phyloP scores from a whole-genome alignment of 768 basidiomycete genomes.

The Leccinum sublutescens region DNA sequence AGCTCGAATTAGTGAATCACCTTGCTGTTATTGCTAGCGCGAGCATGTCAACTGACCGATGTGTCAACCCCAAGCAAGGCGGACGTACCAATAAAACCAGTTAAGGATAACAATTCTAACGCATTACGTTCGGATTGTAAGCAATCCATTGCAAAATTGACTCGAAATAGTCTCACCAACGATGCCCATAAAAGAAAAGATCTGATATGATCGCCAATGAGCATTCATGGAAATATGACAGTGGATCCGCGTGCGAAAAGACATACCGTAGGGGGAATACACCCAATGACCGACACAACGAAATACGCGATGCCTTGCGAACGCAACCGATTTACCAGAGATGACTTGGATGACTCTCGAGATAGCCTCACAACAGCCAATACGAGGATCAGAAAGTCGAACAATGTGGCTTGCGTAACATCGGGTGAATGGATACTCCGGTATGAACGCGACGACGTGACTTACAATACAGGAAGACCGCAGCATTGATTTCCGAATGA shows the following conservation, averaged over 20 bases:
- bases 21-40: constrained; percentile 16
- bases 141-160: not conserved
- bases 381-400: constrained; percentile 21
- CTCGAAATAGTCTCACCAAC: not conserved
- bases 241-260: not conserved
- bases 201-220: not conserved
- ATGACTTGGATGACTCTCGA: constrained; percentile 11
- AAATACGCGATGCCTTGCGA: constrained; percentile 25
- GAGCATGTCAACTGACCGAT: not conserved
- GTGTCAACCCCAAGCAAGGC: not conserved
- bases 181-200: constrained; percentile 10
- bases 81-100: constrained; percentile 10
- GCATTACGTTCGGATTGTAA: not conserved
- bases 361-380: constrained; percentile 20
- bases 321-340: constrained; percentile 16
- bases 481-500: constrained; percentile 3
- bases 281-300: constrained; percentile 14
- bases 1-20: not conserved
- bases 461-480: constrained; percentile 22
- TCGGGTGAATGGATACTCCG: not conserved
- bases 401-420: constrained; percentile 19
- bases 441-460: not conserved
- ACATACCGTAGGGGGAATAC: constrained; percentile 15
- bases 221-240: not conserved
- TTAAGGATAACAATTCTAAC: constrained; percentile 8